Conservation (phyloP, 1,284 basidiomycete genomes). For the Naganishia liquefaciens region DNA sequence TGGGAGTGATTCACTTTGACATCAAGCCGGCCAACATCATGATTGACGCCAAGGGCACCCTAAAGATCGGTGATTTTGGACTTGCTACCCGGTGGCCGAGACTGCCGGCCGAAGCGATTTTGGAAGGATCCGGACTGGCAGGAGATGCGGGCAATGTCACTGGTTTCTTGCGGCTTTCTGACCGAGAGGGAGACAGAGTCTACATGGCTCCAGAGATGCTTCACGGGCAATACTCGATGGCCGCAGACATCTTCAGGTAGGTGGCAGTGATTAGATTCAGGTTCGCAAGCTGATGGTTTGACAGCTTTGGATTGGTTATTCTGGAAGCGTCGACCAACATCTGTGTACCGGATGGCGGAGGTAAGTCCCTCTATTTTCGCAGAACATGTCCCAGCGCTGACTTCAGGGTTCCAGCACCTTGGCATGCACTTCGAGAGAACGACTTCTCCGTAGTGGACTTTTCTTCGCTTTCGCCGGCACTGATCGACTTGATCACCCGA, state of each 20-base stretch:
- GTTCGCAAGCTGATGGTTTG: slow-evolving; percentile 6
- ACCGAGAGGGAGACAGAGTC: slow-evolving; percentile 94
- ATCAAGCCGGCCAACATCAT: slow-evolving; percentile 98
- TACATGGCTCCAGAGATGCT: slow-evolving; percentile 99
- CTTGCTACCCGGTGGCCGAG: slow-evolving; percentile 86
- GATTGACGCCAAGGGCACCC: slow-evolving; percentile 79
- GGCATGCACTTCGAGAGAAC: slow-evolving; percentile 89
- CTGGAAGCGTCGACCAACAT: slow-evolving; percentile 95
- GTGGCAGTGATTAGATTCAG: slow-evolving; percentile 41
- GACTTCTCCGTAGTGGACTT: slow-evolving; percentile 88
- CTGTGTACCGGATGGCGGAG: slow-evolving; percentile 91
- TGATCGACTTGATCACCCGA: slow-evolving; percentile 68
- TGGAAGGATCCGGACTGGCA: slow-evolving; percentile 52
- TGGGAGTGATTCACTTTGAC: slow-evolving; percentile 91
- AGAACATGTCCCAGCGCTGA: slow-evolving; percentile 51
- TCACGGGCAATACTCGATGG: slow-evolving; percentile 84
- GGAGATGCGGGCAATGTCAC: slow-evolving; percentile 38
- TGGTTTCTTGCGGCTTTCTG: slow-evolving; percentile 61
- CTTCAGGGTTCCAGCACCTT: slow-evolving; percentile 67
- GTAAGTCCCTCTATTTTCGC: slow-evolving; percentile 48
- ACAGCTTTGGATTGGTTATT: slow-evolving; percentile 88
- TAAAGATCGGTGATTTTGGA: slow-evolving; percentile 99
- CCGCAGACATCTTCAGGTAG: slow-evolving; percentile 94
- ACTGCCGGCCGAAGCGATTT: slow-evolving; percentile 48
- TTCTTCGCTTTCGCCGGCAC: slow-evolving; percentile 66